Percentiles rank a stretch among this genome's conserved stretches.
Evolutionary conservation across 371 early-diverging fungal genomes (phyloP).

Genomic region (Choanephora cucurbitarum): DNA sequence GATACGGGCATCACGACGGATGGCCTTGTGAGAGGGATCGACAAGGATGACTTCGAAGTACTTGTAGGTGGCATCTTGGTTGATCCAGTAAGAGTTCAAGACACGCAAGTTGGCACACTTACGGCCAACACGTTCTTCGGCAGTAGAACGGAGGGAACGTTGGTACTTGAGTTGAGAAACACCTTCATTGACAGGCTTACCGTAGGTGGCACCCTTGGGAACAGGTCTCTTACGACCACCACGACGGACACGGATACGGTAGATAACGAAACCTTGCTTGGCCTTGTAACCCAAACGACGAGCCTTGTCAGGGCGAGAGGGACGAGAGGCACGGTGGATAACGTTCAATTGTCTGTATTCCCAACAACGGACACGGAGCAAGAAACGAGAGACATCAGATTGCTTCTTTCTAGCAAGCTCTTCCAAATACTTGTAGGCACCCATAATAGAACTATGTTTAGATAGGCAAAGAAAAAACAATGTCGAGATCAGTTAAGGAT

Average conservation of each 20-base stretch:
- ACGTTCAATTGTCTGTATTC: slow-evolving; percentile 93
- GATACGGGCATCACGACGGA: slow-evolving; percentile 97
- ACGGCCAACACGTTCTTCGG: slow-evolving; percentile 97
- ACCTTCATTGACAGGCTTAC: slow-evolving; percentile 98
- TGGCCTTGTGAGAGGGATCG: slow-evolving; percentile 95
- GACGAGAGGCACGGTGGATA: slow-evolving; percentile 97
- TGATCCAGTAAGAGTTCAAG: slow-evolving; percentile 99
- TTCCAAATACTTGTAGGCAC: slow-evolving; percentile 95
- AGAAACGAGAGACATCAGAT: slow-evolving; percentile 98
- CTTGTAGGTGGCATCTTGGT: slow-evolving; percentile 98
- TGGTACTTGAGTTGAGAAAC: slow-evolving; percentile 97
- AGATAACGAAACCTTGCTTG: slow-evolving; percentile 98
- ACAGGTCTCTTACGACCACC: slow-evolving; percentile 97
- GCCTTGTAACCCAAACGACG: slow-evolving; percentile 99
- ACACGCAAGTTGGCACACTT: slow-evolving; percentile 95
- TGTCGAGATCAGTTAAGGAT: too few relatives aligned
- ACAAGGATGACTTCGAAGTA: slow-evolving; percentile 99
- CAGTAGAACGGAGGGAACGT: slow-evolving; percentile 90
- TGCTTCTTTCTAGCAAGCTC: slow-evolving; percentile 99
- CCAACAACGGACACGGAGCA: slow-evolving; percentile 98
- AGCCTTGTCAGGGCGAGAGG: slow-evolving; percentile 99
- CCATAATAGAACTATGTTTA: slow-evolving; percentile 20
- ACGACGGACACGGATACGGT: slow-evolving; percentile 98
- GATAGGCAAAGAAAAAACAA: too few relatives aligned
- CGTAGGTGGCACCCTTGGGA: slow-evolving; percentile 96